phyloP scores from a whole-genome alignment of 2,329 filamentous ascomycete genomes.

The Ophiostoma pallidulum region DNA sequence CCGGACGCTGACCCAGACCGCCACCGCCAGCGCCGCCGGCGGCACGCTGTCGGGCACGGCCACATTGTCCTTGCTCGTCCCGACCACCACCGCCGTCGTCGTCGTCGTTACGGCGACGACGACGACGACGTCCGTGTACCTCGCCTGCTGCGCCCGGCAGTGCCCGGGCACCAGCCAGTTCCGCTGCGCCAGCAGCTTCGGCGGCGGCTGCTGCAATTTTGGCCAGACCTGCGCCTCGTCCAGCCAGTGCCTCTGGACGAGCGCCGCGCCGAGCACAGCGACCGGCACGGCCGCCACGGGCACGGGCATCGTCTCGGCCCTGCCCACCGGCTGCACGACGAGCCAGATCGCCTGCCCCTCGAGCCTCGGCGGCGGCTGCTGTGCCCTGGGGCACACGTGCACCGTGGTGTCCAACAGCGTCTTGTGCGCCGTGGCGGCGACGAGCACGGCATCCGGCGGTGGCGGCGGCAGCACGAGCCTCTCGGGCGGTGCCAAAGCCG shows the following conservation, averaged over 20 bases:
- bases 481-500: conserved; percentile 43
- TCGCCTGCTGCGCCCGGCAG: conserved; percentile 31
- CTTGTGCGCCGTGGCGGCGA: conserved; percentile 30
- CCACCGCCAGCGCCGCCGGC: too few species aligned
- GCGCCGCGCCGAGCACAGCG: not conserved
- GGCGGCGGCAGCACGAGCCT: conserved; percentile 21
- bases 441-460: conserved; percentile 19
- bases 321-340: conserved; percentile 36
- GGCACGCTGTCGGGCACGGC: not conserved
- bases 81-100: conserved; percentile 11
- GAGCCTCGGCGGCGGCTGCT: conserved; percentile 41
- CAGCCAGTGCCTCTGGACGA: conserved; percentile 26
- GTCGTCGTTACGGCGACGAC: conserved; percentile 21
- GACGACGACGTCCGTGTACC: conserved; percentile 18
- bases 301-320: conserved; percentile 22
- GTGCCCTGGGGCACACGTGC: conserved; percentile 36
- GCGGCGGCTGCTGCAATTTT: conserved; percentile 41
- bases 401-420: conserved; percentile 29
- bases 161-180: conserved; percentile 35
- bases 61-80: not conserved
- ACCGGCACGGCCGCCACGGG: not conserved
- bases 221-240: conserved; percentile 32
- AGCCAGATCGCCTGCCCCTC: conserved; percentile 37
- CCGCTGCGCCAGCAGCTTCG: conserved; percentile 33
- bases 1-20: conserved; percentile 20